Base-by-base conservation (phyloP, 2,329 filamentous ascomycete genomes). In the Delphinella strobiligena region DNA sequence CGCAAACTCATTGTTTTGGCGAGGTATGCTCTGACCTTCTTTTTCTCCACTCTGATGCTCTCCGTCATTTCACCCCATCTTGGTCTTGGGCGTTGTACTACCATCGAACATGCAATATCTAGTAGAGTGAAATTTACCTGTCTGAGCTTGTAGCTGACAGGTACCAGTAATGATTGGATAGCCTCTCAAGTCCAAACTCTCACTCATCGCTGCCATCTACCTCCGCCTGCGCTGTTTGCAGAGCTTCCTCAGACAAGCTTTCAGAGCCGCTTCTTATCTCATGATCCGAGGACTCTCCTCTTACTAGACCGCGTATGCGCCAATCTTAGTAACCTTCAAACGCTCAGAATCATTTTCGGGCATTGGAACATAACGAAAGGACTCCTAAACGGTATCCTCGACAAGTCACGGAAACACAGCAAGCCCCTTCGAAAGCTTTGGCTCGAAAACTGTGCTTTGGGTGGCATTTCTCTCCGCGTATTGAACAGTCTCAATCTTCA, bases 121-220 rank as follows among this genome's bases (percentile, higher is more conserved):
- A n/a, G n/a, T n/a, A n/a, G n/a, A n/a, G n/a, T n/a, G 31, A 33
- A 33, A 8, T 14, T 33, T 33, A 10, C 15, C 31, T 10, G 14
- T 33, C 31, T 17, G 31, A 14, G 8, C 14, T 33, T 3, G 14
- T 33, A 8, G 16, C 47, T 52, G 36, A 56, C 40, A 34, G 18
- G 5, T 24, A 35, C 22, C 41, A 62, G 55, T 4, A 64, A 63
- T 27, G 59, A 62, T 12, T 41, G 42, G 11, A 51, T 69, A 10
- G 65, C 64, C 2, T 50, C 57, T 8, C 60, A 61, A 40, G 65
- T 69, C 8, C 60, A 62, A 8, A 52, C 51, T 4, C 46, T 69
- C 5, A 64, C 59, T 9, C 64, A 68, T 47, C 61, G 62, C 17
- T 69, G 66, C 47, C 64, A 68, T 44, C 50, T 68, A 1, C 62